Conservation (phyloP, 176 grass and related monocot genomes). For the Phyllostachys edulis region DNA sequence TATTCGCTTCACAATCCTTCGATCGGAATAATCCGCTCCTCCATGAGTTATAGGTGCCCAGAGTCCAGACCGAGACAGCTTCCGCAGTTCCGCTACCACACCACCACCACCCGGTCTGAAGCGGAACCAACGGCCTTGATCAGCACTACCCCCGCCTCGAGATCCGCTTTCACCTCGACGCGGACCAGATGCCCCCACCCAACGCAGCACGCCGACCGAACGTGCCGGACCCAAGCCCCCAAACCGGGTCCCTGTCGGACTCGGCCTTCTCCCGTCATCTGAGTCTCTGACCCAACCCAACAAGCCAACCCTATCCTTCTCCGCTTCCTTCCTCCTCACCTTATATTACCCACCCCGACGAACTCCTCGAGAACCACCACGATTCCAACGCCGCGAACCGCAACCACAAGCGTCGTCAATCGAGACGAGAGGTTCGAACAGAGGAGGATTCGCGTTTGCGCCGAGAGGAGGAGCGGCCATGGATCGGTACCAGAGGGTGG, state of each 20-base stretch:
- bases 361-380: slow-evolving; percentile 19
- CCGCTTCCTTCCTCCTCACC: background rate
- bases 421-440: background rate
- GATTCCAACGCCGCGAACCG: background rate
- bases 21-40: too few relatives aligned
- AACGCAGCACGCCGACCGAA: background rate
- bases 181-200: background rate
- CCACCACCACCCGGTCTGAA: background rate
- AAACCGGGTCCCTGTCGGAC: slow-evolving; percentile 39
- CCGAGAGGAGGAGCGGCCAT: slow-evolving; percentile 9
- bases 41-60: too few relatives aligned
- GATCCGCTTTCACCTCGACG: background rate
- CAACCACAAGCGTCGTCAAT: background rate
- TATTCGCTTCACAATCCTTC: too few relatives aligned
- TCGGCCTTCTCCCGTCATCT: background rate
- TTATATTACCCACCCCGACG: slow-evolving; percentile 3
- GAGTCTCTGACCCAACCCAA: background rate
- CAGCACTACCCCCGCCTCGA: background rate
- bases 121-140: background rate
- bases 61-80: too few relatives aligned
- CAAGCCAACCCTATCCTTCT: slow-evolving; percentile 20
- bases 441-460: background rate
- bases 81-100: too few relatives aligned
- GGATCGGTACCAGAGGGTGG: slow-evolving; percentile 73
- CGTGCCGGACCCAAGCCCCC: slow-evolving; percentile 9